phyloP scores from a whole-genome alignment of 2,329 filamentous ascomycete species.

The Parastagonospora avenae region DNA sequence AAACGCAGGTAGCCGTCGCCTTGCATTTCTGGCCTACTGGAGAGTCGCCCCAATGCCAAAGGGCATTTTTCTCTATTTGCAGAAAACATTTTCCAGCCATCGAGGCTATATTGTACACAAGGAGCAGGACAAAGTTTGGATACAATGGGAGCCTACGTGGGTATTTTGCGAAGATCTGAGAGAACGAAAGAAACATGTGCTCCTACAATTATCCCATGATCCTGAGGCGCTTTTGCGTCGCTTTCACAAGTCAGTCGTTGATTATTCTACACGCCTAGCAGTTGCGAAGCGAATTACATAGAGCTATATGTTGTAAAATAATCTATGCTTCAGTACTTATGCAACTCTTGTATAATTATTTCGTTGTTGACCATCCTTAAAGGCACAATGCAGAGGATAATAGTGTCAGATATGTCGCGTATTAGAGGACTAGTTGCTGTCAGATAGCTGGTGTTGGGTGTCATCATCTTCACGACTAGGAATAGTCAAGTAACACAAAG shows the following conservation, averaged over 20 bases:
- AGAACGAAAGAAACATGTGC: conserved; percentile 4
- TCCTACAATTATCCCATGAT: conserved; percentile 3
- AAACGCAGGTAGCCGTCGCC: conserved; percentile 1
- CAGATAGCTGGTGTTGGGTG: too few relatives aligned
- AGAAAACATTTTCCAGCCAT: conserved; percentile 10
- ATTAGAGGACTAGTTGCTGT: too few relatives aligned
- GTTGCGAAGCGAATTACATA: conserved; percentile 6
- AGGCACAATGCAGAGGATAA: not conserved
- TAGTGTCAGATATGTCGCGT: too few relatives aligned
- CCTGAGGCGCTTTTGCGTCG: conserved; percentile 6
- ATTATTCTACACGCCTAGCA: conserved; percentile 8
- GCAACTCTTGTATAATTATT: not conserved
- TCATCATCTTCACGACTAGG: too few relatives aligned
- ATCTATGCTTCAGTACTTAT: not conserved
- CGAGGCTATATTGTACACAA: conserved; percentile 8
- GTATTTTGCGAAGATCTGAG: conserved; percentile 12
- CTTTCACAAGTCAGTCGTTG: conserved; percentile 9
- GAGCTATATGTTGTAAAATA: not conserved
- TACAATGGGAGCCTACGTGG: conserved; percentile 19
- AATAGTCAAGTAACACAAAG: too few relatives aligned
- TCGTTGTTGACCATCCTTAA: not conserved
- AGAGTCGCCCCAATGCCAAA: conserved; percentile 9
- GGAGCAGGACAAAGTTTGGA: conserved; percentile 9
- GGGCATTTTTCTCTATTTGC: conserved; percentile 9
- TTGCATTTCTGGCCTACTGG: conserved; percentile 16